Percentiles rank a stretch among this genome's conserved stretches.
Evolutionary conservation across 192 early-diverging fungal genomes (phyloP).

Genomic region (Paraglomus occultum): DNA sequence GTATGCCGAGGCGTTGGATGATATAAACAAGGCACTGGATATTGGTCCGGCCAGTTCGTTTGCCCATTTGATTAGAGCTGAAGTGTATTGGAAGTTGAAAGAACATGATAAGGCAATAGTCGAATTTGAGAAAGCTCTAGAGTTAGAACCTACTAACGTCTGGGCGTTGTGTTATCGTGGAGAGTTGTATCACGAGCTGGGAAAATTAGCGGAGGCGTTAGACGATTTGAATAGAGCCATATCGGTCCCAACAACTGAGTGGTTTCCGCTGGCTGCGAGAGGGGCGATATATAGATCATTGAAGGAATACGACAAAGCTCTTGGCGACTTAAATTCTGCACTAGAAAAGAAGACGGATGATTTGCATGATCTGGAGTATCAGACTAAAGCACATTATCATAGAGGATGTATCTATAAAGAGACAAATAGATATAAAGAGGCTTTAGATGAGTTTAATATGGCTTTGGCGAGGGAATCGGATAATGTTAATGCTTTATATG

Average conservation of each 20-base stretch:
- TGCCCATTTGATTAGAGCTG: conserved; percentile 5
- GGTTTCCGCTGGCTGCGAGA: conserved; percentile 10
- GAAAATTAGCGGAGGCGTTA: background rate
- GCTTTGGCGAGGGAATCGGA: conserved; percentile 2
- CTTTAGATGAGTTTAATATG: conserved; percentile 16
- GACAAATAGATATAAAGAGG: background rate
- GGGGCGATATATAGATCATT: conserved; percentile 18
- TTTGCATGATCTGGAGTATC: background rate
- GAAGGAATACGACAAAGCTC: conserved; percentile 1
- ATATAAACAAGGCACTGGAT: background rate
- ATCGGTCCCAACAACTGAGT: background rate
- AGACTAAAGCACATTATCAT: background rate
- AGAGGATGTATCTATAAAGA: conserved; percentile 3
- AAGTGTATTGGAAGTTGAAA: background rate
- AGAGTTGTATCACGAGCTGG: conserved; percentile 1
- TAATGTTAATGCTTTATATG: conserved; percentile 20
- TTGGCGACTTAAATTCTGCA: background rate
- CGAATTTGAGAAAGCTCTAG: conserved; percentile 6
- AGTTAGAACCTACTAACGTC: background rate
- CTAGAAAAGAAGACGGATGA: background rate
- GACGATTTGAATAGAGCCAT: background rate
- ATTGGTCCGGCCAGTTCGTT: background rate
- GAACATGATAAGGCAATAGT: conserved; percentile 21
- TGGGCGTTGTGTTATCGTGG: conserved; percentile 12
- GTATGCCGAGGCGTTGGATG: conserved; percentile 1